phyloP scores from a whole-genome alignment of 192 early-diverging fungal genomes.

The Physocladia obscura region DNA sequence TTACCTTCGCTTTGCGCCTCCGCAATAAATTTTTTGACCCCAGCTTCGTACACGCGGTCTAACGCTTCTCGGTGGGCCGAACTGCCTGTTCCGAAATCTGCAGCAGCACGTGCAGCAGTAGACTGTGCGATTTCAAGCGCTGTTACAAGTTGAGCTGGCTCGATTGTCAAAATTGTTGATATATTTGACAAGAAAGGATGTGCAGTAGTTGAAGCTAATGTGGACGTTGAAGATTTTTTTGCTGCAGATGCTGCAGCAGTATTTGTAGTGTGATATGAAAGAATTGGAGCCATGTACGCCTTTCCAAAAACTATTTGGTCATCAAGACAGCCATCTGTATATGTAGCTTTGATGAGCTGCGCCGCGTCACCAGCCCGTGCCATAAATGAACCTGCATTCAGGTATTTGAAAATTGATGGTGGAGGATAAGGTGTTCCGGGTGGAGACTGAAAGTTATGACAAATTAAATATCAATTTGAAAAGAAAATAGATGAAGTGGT shows the following conservation, averaged over 20 bases:
- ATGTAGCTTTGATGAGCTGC: conserved; percentile 11
- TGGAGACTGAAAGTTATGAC: background rate
- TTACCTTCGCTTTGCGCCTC: background rate
- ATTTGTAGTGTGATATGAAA: background rate
- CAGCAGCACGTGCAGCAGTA: background rate
- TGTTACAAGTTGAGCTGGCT: background rate
- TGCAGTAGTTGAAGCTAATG: no score
- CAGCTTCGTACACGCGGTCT: background rate
- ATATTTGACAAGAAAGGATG: no score
- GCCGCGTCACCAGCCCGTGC: conserved; percentile 6
- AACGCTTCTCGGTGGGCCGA: background rate
- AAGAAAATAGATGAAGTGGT: no score
- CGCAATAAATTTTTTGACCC: background rate
- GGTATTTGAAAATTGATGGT: conserved; percentile 10
- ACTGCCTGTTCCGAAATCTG: background rate
- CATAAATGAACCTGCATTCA: conserved; percentile 32
- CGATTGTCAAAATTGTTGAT: no score
- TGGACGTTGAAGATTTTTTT: no score
- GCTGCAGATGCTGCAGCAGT: background rate
- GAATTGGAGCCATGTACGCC: background rate
- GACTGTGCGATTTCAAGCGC: background rate
- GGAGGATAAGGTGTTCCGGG: background rate
- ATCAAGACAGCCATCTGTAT: conserved; percentile 32
- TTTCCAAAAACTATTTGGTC: conserved; percentile 18
- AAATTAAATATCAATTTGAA: background rate